phyloP scores from a whole-genome alignment of 176 grass and related monocot species.

The Microstegium vimineum region DNA sequence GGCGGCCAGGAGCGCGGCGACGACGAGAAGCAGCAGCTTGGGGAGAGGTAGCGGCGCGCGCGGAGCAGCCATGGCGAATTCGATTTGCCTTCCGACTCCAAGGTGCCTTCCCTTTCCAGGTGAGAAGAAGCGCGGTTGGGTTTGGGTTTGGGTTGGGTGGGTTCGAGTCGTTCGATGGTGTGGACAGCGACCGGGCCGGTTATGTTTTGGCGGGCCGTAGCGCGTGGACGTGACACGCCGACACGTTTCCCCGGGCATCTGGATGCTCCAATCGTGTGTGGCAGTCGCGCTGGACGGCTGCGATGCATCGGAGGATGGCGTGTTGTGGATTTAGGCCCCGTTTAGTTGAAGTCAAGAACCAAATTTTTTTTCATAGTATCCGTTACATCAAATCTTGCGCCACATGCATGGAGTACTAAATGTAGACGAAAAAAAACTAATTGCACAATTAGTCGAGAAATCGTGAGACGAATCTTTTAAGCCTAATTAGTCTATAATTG shows the following conservation, averaged over 20 bases:
- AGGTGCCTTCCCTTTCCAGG: not conserved
- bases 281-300: constrained; percentile 34
- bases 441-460: too few species aligned
- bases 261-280: not conserved
- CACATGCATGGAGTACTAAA: too few species aligned
- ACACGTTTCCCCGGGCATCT: constrained; percentile 8
- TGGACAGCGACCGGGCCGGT: not conserved
- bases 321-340: not conserved
- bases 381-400: too few species aligned
- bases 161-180: not conserved
- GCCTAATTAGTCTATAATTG: too few species aligned
- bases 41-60: not conserved
- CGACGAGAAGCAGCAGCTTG: constrained; percentile 26
- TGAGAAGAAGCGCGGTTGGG: not conserved
- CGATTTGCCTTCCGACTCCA: not conserved
- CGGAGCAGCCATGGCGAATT: constrained; percentile 28
- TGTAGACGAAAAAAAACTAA: too few species aligned
- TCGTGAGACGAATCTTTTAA: too few species aligned
- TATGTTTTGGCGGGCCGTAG: not conserved
- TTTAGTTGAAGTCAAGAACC: too few species aligned
- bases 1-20: constrained; percentile 28
- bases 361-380: too few species aligned
- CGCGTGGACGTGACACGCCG: not conserved
- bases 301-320: not conserved
- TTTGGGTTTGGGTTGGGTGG: not conserved